phyloP scores from a whole-genome alignment of 2,329 filamentous ascomycete species.

The Sclerotinia sclerotiorum region DNA sequence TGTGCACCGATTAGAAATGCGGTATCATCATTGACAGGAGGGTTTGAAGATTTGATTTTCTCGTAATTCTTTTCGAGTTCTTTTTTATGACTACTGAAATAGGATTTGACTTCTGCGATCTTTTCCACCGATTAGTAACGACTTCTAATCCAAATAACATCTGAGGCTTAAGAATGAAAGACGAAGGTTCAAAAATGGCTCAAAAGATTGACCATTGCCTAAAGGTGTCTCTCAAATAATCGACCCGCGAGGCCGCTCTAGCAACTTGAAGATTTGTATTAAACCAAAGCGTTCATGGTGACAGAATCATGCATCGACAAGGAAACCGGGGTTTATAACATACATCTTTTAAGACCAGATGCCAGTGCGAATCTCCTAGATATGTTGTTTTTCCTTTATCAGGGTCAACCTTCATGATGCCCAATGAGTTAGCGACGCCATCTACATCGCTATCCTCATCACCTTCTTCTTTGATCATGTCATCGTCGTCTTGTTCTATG shows the following conservation, averaged over 20 bases:
- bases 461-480: constrained; percentile 56
- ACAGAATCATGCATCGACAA: background rate
- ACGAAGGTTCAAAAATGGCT: background rate
- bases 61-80: constrained; percentile 81
- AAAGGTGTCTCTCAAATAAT: background rate
- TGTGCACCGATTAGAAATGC: constrained; percentile 76
- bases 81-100: constrained; percentile 82
- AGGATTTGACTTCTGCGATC: constrained; percentile 92
- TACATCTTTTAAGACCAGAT: constrained; percentile 70
- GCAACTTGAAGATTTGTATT: constrained; percentile 8
- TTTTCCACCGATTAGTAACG: constrained; percentile 37
- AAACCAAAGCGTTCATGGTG: background rate
- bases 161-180: background rate
- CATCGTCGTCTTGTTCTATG: constrained; percentile 59
- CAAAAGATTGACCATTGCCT: background rate
- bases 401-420: constrained; percentile 76
- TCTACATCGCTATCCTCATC: constrained; percentile 62
- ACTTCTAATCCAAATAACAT: background rate
- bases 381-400: constrained; percentile 77
- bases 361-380: constrained; percentile 81
- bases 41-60: constrained; percentile 69
- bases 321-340: constrained; percentile 34
- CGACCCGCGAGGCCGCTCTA: background rate
- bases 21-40: constrained; percentile 62
- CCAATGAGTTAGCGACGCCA: constrained; percentile 70